Percentiles rank a stretch among this genome's conserved stretches.
Evolutionary conservation across 306 rosid genomes (phyloP).

Genomic region (Cicer arietinum): DNA sequence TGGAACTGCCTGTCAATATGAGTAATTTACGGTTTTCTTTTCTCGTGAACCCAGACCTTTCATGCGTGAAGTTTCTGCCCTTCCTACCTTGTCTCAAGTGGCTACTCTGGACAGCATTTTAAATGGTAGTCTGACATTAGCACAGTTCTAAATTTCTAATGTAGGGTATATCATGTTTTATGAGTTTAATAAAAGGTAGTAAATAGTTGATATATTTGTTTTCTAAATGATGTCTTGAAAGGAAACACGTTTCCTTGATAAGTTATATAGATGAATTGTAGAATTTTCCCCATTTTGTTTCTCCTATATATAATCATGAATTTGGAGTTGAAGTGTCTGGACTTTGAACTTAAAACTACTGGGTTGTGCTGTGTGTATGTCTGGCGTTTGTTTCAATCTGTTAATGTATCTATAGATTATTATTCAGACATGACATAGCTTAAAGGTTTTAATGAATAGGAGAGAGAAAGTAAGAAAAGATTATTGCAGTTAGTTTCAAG

Average conservation of each 20-base stretch:
- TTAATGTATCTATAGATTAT: conserved; percentile 1
- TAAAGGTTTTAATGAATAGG: too few relatives aligned
- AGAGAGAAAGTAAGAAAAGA: too few relatives aligned
- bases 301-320: conserved; percentile 2
- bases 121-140: conserved; percentile 46
- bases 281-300: background rate
- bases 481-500: background rate
- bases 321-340: conserved; percentile 10
- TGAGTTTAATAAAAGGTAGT: conserved; percentile 44
- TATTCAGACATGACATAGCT: too few relatives aligned
- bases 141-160: conserved; percentile 51
- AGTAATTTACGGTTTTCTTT: conserved; percentile 30
- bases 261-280: conserved; percentile 27
- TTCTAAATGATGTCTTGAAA: conserved; percentile 19
- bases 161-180: conserved; percentile 49
- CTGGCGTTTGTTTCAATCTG: conserved; percentile 9
- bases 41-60: conserved; percentile 30
- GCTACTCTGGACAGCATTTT: conserved; percentile 43
- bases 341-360: background rate
- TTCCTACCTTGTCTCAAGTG: conserved; percentile 40
- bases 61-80: conserved; percentile 39
- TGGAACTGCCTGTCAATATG: conserved; percentile 44
- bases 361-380: conserved; percentile 23
- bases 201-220: conserved; percentile 49
- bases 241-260: conserved; percentile 7